A percentile compares a stretch with the other conserved stretches of the same genome.
These are phyloP conservation scores for Saccharomyces pastorianus DNA, from an alignment of 1,139 yeast genomes.

Conservation along the genomic window DNA sequence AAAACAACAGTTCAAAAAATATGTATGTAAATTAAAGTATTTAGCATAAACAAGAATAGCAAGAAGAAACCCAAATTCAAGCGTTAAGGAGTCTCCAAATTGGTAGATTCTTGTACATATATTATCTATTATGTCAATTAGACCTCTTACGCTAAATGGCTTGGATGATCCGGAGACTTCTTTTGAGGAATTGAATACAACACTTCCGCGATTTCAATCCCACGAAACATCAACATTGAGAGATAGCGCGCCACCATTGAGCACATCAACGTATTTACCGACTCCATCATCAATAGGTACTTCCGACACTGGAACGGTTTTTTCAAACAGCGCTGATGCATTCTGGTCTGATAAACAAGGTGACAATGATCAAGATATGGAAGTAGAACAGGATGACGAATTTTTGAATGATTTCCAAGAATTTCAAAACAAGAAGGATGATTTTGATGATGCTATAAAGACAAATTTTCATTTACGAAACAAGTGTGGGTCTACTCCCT, in stretches of 20 bases:
- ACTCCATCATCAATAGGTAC: conserved; percentile 26
- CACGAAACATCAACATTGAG: conserved; percentile 3
- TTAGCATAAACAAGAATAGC: too few relatives aligned
- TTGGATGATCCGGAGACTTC: conserved; percentile 25
- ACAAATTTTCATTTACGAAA: conserved; percentile 13
- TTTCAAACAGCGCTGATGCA: conserved; percentile 15
- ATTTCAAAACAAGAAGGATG: conserved; percentile 20
- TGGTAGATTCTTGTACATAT: too few relatives aligned
- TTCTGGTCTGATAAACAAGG: conserved; percentile 1
- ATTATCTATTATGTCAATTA: conserved; percentile 11
- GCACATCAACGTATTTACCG: conserved; percentile 5
- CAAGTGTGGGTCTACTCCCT: conserved; percentile 3
- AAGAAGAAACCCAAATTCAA: too few relatives aligned
- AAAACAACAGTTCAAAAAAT: too few relatives aligned
- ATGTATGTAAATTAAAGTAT: too few relatives aligned
- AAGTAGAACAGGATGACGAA: conserved; percentile 17
- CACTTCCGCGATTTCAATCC: conserved; percentile 10
- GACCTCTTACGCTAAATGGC: conserved; percentile 16
- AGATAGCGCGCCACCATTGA: conserved; percentile 6
- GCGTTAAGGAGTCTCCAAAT: too few relatives aligned
- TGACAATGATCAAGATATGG: conserved; percentile 18
- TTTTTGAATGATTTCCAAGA: conserved; percentile 28
- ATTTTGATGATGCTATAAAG: conserved; percentile 23
- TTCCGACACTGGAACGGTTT: conserved; percentile 25
- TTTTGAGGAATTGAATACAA: conserved; percentile 29